These are phyloP conservation scores for Arthrobotrys musiformis DNA, from an alignment of 2,329 filamentous ascomycete species.

Conservation along the genomic window DNA sequence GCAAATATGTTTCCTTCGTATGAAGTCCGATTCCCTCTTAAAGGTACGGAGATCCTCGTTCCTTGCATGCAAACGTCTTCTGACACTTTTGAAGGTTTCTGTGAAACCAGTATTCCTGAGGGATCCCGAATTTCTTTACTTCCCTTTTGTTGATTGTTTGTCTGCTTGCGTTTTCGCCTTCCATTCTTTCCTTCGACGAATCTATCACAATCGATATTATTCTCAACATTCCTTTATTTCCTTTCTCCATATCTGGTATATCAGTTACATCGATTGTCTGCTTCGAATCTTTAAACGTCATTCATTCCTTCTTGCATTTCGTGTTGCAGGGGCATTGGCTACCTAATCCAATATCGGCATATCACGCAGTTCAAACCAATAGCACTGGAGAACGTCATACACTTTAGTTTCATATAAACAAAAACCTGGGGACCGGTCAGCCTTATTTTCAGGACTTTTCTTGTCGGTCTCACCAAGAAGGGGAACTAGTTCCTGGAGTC, in stretches of 20 bases:
- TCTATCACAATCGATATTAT: constrained; percentile 37
- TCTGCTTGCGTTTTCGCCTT: constrained; percentile 43
- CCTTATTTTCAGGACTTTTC: constrained; percentile 24
- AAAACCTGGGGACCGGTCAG: constrained; percentile 39
- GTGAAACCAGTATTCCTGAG: constrained; percentile 43
- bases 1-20: constrained; percentile 13
- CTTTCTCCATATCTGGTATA: constrained; percentile 19
- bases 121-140: constrained; percentile 19
- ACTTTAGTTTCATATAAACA: constrained; percentile 47
- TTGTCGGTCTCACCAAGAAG: constrained; percentile 5
- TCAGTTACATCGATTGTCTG: constrained; percentile 40
- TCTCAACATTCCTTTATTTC: constrained; percentile 30
- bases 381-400: constrained; percentile 46
- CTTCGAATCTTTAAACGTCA: constrained; percentile 17
- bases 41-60: constrained; percentile 42
- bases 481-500: not conserved
- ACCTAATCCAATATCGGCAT: constrained; percentile 45
- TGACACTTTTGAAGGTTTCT: constrained; percentile 48
- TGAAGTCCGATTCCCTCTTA: constrained; percentile 25
- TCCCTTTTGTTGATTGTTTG: constrained; percentile 24
- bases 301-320: constrained; percentile 35
- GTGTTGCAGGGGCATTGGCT: constrained; percentile 45
- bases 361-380: constrained; percentile 22
- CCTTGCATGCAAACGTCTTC: constrained; percentile 49
- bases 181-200: constrained; percentile 34